A percentile compares a stretch with the other conserved stretches of the same genome.
Conservation (phyloP, 371 early-diverging fungal species). For the Chytridiales sp. region DNA sequence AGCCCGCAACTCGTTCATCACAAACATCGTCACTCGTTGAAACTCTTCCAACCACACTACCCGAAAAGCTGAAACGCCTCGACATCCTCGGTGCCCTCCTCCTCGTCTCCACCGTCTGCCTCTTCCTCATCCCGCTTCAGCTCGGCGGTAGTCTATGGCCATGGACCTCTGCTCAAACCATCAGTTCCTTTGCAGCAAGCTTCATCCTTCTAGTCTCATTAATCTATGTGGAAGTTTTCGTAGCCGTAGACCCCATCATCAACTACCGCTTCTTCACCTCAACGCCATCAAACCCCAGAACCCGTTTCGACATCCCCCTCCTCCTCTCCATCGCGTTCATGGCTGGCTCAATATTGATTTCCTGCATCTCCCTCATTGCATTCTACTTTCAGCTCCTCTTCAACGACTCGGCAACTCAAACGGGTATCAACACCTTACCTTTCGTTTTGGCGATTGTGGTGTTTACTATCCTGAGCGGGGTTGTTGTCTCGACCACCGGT, state of each 20-base stretch:
- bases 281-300: constrained; percentile 24
- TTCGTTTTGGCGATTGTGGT: constrained; percentile 57
- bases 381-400: constrained; percentile 23
- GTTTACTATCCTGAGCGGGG: constrained; percentile 39
- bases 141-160: constrained; percentile 41
- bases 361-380: constrained; percentile 19
- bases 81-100: constrained; percentile 48
- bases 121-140: constrained; percentile 40
- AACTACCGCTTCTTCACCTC: constrained; percentile 29
- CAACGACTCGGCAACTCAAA: constrained; percentile 30
- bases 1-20: constrained; percentile 47
- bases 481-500: constrained; percentile 16
- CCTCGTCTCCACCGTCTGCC: constrained; percentile 21
- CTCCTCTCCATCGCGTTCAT: constrained; percentile 22
- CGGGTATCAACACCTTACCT: constrained; percentile 68
- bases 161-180: constrained; percentile 40
- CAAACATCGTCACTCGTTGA: constrained; percentile 35
- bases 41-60: constrained; percentile 15
- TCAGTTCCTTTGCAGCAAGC: constrained; percentile 26
- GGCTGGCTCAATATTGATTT: constrained; percentile 14
- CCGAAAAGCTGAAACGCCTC: constrained; percentile 56
- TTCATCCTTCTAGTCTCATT: constrained; percentile 27
- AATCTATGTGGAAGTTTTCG: constrained; percentile 25
- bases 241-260: constrained; percentile 43
- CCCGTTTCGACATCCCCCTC: constrained; percentile 23